These are phyloP conservation scores for Zizania palustris DNA, from an alignment of 202 grass and related monocot genomes.

Conservation along the genomic window DNA sequence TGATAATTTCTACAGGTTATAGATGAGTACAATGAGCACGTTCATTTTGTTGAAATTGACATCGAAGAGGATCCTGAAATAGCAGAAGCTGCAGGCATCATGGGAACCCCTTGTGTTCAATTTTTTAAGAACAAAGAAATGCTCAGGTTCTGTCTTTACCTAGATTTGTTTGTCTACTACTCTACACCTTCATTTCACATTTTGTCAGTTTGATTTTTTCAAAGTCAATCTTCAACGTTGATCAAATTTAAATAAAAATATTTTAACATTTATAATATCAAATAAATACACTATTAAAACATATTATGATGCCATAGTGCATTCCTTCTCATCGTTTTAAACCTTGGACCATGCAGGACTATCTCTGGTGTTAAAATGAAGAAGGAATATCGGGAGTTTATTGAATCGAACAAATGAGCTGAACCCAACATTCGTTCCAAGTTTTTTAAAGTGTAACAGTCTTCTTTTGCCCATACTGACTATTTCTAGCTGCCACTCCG, in stretches of 20 bases:
- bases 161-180: slow-evolving; percentile 14
- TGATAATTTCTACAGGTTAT: slow-evolving; percentile 63
- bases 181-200: background rate
- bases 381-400: slow-evolving; percentile 92
- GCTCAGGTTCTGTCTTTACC: slow-evolving; percentile 65
- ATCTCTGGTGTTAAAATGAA: slow-evolving; percentile 92
- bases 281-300: no score
- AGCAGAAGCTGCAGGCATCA: slow-evolving; percentile 97
- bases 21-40: slow-evolving; percentile 66
- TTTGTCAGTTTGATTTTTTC: background rate
- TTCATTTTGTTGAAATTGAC: slow-evolving; percentile 99
- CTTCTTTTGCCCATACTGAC: slow-evolving; percentile 5
- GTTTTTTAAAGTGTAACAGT: slow-evolving; percentile 19
- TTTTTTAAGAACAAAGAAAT: slow-evolving; percentile 99
- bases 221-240: no score
- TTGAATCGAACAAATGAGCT: slow-evolving; percentile 83
- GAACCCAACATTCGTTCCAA: background rate
- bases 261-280: no score
- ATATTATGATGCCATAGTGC: background rate
- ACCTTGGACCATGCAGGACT: slow-evolving; percentile 64
- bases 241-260: no score
- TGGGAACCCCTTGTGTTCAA: slow-evolving; percentile 99
- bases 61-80: slow-evolving; percentile 99
- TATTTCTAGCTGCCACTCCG: slow-evolving; percentile 28
- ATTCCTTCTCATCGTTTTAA: slow-evolving; percentile 33